phyloP scores from a whole-genome alignment of 75 land plant species.

The Pinus tabuliformis region DNA sequence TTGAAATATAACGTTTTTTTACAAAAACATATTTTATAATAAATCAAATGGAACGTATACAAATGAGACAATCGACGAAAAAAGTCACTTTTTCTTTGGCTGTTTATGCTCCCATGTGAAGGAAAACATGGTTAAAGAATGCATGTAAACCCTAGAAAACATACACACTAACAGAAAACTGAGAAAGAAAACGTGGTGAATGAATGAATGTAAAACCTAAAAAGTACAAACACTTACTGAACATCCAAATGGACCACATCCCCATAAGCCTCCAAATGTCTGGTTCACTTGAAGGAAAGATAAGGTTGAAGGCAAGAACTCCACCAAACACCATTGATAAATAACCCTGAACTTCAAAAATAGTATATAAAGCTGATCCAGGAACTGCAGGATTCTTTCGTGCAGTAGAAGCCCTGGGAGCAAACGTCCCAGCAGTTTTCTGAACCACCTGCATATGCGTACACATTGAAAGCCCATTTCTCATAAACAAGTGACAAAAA shows the following conservation, averaged over 20 bases:
- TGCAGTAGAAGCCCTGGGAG: slow-evolving; percentile 90
- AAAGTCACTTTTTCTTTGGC: no score
- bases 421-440: slow-evolving; percentile 97
- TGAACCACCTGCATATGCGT: slow-evolving; percentile 61
- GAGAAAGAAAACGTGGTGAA: neutral
- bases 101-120: no score
- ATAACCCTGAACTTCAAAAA: slow-evolving; percentile 95
- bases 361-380: slow-evolving; percentile 73
- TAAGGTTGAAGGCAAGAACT: slow-evolving; percentile 77
- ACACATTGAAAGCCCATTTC: neutral
- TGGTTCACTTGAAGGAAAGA: slow-evolving; percentile 95
- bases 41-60: no score
- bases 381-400: slow-evolving; percentile 90
- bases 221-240: slow-evolving; percentile 68
- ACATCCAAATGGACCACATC: slow-evolving; percentile 99
- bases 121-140: no score
- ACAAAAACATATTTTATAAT: no score
- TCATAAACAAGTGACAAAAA: neutral
- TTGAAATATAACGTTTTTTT: no score
- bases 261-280: slow-evolving; percentile 99
- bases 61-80: no score
- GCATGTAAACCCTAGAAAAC: no score
- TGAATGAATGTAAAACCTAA: neutral
- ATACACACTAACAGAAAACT: no score
- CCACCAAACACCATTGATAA: slow-evolving; percentile 81